These are phyloP conservation scores for Capronia coronata DNA, from an alignment of 2,329 filamentous ascomycete genomes.

Conservation along the genomic window DNA sequence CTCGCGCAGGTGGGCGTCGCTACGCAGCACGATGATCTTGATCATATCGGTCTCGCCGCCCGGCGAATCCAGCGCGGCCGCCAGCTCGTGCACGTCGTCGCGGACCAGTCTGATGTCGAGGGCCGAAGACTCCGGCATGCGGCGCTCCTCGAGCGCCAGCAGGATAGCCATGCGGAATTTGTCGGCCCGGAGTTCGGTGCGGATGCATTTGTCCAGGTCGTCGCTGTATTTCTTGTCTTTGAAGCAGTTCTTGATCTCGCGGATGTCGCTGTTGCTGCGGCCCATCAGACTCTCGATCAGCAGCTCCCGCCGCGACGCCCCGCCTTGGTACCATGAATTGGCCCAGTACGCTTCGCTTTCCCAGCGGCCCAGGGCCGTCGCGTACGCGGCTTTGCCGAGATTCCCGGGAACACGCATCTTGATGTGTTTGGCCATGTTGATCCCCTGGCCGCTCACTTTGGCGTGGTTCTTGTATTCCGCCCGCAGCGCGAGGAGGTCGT, in stretches of 20 bases:
- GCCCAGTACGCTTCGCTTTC: slow-evolving; percentile 96
- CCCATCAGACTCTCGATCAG: slow-evolving; percentile 93
- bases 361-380: slow-evolving; percentile 81
- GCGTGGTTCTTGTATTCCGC: slow-evolving; percentile 84
- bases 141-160: slow-evolving; percentile 69
- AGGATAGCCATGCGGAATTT: slow-evolving; percentile 90
- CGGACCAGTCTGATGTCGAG: slow-evolving; percentile 57
- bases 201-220: slow-evolving; percentile 76
- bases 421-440: slow-evolving; percentile 48
- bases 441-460: slow-evolving; percentile 51
- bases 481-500: slow-evolving; percentile 82
- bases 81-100: slow-evolving; percentile 66
- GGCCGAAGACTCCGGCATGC: slow-evolving; percentile 74
- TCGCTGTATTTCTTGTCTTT: slow-evolving; percentile 86
- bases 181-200: slow-evolving; percentile 85
- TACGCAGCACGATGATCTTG: slow-evolving; percentile 70
- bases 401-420: slow-evolving; percentile 44
- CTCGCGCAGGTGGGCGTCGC: slow-evolving; percentile 74
- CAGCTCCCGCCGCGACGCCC: slow-evolving; percentile 75
- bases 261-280: slow-evolving; percentile 77
- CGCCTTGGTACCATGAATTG: slow-evolving; percentile 93
- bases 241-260: slow-evolving; percentile 79
- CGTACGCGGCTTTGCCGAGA: slow-evolving; percentile 86
- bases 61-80: slow-evolving; percentile 64
- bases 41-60: slow-evolving; percentile 88